Percentiles rank a stretch among this genome's conserved stretches.
These are phyloP conservation scores for Rosa rugosa DNA, from an alignment of 306 rosid species.

Conservation along the genomic window DNA sequence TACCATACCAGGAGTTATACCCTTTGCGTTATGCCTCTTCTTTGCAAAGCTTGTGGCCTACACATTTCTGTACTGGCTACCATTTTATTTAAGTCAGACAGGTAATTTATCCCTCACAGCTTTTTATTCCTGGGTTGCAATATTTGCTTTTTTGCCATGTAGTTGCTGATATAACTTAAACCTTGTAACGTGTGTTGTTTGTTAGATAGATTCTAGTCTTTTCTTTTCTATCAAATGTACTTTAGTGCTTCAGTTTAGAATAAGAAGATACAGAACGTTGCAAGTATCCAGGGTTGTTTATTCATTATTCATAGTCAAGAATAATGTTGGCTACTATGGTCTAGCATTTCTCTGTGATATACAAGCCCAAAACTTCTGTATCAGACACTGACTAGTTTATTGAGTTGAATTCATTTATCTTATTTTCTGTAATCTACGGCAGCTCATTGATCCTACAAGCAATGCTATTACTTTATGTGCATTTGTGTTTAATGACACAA, in stretches of 20 bases:
- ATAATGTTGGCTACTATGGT: background rate
- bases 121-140: background rate
- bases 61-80: slow-evolving; percentile 79
- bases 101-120: slow-evolving; percentile 38
- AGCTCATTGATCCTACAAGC: background rate
- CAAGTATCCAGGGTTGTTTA: background rate
- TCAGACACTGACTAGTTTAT: background rate
- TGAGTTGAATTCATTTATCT: background rate
- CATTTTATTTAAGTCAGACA: slow-evolving; percentile 77
- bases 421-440: background rate
- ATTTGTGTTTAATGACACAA: background rate
- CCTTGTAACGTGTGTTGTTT: background rate
- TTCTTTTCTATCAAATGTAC: background rate
- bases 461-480: background rate
- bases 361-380: background rate
- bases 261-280: background rate
- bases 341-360: background rate
- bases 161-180: background rate
- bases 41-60: slow-evolving; percentile 90
- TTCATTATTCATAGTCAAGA: background rate
- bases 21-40: slow-evolving; percentile 79
- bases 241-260: background rate
- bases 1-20: slow-evolving; percentile 73
- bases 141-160: background rate
- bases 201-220: background rate